A percentile compares a stretch with the other conserved stretches of the same genome.
These are phyloP conservation scores for Plasmopara viticola DNA, from an alignment of 352 stramenopile species.

Conservation along the genomic window DNA sequence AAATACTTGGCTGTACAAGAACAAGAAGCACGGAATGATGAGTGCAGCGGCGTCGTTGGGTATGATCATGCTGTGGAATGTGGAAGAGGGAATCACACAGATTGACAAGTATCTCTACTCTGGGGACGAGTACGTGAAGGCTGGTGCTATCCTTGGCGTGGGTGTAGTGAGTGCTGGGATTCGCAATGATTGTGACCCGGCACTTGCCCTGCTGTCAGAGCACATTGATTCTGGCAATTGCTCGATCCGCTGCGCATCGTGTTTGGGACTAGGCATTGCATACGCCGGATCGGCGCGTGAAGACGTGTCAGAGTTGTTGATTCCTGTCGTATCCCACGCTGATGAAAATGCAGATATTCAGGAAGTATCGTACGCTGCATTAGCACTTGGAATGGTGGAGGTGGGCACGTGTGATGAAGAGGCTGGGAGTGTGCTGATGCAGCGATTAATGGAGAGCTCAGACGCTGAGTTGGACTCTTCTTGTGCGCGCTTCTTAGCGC, in stretches of 20 bases:
- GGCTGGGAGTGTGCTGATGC: constrained; percentile 93
- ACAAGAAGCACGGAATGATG: constrained; percentile 99
- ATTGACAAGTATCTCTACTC: constrained; percentile 99
- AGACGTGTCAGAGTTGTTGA: constrained; percentile 96
- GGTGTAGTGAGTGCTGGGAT: constrained; percentile 92
- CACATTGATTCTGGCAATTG: constrained; percentile 94
- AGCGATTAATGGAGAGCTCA: constrained; percentile 97
- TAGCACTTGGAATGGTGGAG: constrained; percentile 97
- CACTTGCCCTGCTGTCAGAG: constrained; percentile 94
- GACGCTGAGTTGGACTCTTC: constrained; percentile 96
- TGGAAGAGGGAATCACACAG: constrained; percentile 98
- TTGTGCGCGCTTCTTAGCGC: constrained; percentile 93
- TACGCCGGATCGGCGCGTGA: constrained; percentile 96
- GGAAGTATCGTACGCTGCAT: constrained; percentile 88
- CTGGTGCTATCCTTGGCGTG: constrained; percentile 95
- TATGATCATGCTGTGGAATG: constrained; percentile 99
- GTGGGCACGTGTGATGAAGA: constrained; percentile 98
- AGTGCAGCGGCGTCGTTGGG: constrained; percentile 95
- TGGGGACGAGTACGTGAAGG: constrained; percentile 97
- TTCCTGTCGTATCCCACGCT: constrained; percentile 89
- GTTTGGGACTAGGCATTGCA: constrained; percentile 95
- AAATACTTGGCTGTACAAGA: constrained; percentile 99
- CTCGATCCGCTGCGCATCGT: constrained; percentile 92
- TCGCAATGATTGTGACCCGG: constrained; percentile 96
- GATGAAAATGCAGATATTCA: constrained; percentile 91